Base-by-base conservation (phyloP, 768 basidiomycete genomes). In the Pluteus cervinus region DNA sequence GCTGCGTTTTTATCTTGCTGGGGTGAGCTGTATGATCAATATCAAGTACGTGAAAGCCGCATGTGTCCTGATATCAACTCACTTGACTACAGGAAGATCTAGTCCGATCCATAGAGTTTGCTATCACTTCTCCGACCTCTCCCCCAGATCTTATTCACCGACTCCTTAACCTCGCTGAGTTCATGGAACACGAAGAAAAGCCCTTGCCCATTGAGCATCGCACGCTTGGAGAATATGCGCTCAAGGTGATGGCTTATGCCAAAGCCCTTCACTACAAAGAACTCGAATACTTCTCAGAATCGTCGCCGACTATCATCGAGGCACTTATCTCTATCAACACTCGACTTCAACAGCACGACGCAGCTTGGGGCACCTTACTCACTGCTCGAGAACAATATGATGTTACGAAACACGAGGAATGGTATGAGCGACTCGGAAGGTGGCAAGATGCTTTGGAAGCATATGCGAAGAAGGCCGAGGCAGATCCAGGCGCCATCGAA, bases 191-290 rank as follows among this genome's bases (percentile, higher is more conserved):
- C 49, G 93, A 98, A 60, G 96, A 98, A 53, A 94, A 94, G 53
- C 76, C 87, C 1, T 69, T 98, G 1, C 91, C 91, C 2, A 96
- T 98, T 43, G 91, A 96, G 49, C 83, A 92, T 49, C 77, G 88
- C 36, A 89, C 87, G 9, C 75, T 98, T 10, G 96, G 94, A 24
- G 88, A 92, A 52, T 91, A 93, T 52, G 92, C 96, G 0, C 76
- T 88, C 66, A 85, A 83, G 46, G 91, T 86, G 58, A 84, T 89
- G 57, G 93, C 93, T 0, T 97, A 91, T 48, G 96, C 96, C 3
- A 98, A 98, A 56, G 93, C 94, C 1, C 71, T 99, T 18, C 96
- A 99, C 57, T 99, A 98, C 69, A 98, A 98, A 57, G 96, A 99
- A 50, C 72, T 93, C 24, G 94, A 99, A 58, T 98, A 87, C 60